Evolutionary conservation across 164 flowering plant species (phyloP).

Genomic region (Chloranthus sessilifolius): DNA sequence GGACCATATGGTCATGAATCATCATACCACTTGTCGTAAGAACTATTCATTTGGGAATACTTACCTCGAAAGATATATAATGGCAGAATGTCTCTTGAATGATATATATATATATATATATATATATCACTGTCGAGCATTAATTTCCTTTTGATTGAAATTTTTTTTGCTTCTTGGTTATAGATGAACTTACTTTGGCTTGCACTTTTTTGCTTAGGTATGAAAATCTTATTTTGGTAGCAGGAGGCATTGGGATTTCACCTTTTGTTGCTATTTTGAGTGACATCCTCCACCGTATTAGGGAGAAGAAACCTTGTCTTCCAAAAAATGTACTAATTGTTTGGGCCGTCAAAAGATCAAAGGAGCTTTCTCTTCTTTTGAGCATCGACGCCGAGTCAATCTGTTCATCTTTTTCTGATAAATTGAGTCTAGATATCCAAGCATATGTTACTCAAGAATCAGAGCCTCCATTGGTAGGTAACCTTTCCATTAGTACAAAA

Average conservation of each 20-base stretch:
- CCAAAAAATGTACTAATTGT: conserved; percentile 56
- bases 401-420: conserved; percentile 46
- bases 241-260: conserved; percentile 95
- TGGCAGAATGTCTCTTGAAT: no score
- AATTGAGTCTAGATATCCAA: conserved; percentile 49
- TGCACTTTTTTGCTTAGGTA: conserved; percentile 63
- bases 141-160: no score
- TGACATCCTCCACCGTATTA: conserved; percentile 64
- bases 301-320: conserved; percentile 48
- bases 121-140: no score
- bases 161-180: no score
- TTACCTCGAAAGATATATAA: no score
- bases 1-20: conserved; percentile 88
- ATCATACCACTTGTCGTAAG: conserved; percentile 72
- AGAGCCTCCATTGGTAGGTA: conserved; percentile 63
- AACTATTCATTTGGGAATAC: no score
- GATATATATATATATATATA: no score
- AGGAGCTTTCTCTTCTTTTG: conserved; percentile 74
- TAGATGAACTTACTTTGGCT: no score
- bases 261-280: conserved; percentile 89
- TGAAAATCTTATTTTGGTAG: conserved; percentile 74
- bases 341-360: conserved; percentile 79
- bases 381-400: conserved; percentile 45
- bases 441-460: conserved; percentile 78
- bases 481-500: no score